phyloP scores from a whole-genome alignment of 2,329 filamentous ascomycete genomes.

The Alternaria brassicae region DNA sequence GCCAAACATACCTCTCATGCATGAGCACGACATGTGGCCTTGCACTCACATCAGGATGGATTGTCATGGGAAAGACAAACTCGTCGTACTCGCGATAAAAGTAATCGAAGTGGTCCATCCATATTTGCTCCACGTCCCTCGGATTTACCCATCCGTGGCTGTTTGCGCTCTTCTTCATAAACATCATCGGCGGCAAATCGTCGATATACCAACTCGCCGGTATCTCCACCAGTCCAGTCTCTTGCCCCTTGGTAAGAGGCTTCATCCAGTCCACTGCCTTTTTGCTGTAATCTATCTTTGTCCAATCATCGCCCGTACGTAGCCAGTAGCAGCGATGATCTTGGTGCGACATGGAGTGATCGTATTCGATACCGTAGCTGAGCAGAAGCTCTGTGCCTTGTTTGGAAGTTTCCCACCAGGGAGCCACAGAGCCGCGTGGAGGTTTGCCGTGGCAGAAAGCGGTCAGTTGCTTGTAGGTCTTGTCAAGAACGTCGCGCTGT shows the following conservation, averaged over 20 bases:
- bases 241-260: constrained; percentile 64
- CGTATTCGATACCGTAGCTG: constrained; percentile 73
- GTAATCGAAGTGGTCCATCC: constrained; percentile 73
- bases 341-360: constrained; percentile 71
- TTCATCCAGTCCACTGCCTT: constrained; percentile 72
- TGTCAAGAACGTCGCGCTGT: constrained; percentile 76
- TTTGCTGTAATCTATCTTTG: constrained; percentile 71
- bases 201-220: constrained; percentile 71
- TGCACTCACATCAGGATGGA: constrained; percentile 71
- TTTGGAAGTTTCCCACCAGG: constrained; percentile 76
- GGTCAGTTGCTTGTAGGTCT: constrained; percentile 74
- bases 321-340: constrained; percentile 71
- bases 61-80: constrained; percentile 79
- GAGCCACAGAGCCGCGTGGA: constrained; percentile 74
- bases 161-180: constrained; percentile 71
- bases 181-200: constrained; percentile 70
- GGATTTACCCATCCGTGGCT: constrained; percentile 67
- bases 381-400: constrained; percentile 71
- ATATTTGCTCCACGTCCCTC: constrained; percentile 69
- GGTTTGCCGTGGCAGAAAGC: constrained; percentile 73
- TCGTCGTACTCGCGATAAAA: constrained; percentile 80
- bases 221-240: constrained; percentile 72
- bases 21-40: constrained; percentile 75
- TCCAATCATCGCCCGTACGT: constrained; percentile 69
- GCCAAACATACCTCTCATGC: constrained; percentile 67